Percentiles rank a stretch among this genome's conserved stretches.
Evolutionary conservation across 805 yeast species (phyloP).

Genomic region (Saturnispora besseyi): DNA sequence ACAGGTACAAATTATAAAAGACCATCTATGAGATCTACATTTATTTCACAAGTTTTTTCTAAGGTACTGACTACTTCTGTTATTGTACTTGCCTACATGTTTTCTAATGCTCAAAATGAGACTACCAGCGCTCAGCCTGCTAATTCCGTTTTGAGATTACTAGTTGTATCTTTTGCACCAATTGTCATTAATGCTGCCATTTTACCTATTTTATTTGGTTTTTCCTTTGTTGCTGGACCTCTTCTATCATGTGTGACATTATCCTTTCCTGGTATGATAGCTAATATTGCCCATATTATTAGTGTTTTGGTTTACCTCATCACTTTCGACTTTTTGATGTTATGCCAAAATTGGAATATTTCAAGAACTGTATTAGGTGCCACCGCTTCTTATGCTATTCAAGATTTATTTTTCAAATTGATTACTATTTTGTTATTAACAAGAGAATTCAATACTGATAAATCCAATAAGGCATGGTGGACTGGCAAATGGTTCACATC

Average conservation of each 20-base stretch:
- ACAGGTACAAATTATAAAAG: conserved; percentile 35
- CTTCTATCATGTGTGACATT: too few species aligned
- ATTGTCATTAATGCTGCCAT: too few species aligned
- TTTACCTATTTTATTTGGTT: too few species aligned
- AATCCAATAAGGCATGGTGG: conserved; percentile 31
- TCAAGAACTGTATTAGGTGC: conserved; percentile 52
- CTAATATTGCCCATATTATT: conserved; percentile 45
- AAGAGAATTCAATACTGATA: conserved; percentile 48
- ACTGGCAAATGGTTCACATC: conserved; percentile 97
- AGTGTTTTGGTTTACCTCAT: conserved; percentile 45
- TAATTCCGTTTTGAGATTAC: too few species aligned
- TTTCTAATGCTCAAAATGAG: too few species aligned
- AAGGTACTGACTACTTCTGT: conserved; percentile 30
- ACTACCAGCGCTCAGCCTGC: too few species aligned
- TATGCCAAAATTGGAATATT: conserved; percentile 59
- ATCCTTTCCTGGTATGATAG: conserved; percentile 16
- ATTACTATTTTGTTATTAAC: conserved; percentile 28
- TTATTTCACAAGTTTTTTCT: conserved; percentile 34
- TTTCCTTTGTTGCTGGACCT: too few species aligned
- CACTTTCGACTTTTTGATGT: conserved; percentile 55
- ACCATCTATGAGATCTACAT: conserved; percentile 31
- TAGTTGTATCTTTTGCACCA: too few species aligned
- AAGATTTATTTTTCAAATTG: conserved; percentile 46
- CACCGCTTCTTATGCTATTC: conserved; percentile 46
- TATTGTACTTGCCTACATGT: conserved; percentile 23